Conservation (phyloP, 805 yeast genomes). For the Ogataea zsoltii region DNA sequence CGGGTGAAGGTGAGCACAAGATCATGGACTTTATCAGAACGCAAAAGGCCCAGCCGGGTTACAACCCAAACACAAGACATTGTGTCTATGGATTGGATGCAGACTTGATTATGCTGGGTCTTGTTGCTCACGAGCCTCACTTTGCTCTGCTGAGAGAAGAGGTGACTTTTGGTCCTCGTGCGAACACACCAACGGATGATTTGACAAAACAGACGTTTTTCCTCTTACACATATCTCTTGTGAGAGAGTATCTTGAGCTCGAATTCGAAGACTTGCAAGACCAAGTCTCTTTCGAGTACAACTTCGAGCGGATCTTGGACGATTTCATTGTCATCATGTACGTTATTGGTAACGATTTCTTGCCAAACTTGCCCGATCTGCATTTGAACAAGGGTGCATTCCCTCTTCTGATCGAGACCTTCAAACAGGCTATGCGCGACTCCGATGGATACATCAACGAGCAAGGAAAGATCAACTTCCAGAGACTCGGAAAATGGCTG, state of each 20-base stretch:
- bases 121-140: slow-evolving; percentile 94
- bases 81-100: slow-evolving; percentile 97
- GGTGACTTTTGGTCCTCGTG: slow-evolving; percentile 73
- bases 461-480: slow-evolving; percentile 76
- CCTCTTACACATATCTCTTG: slow-evolving; percentile 79
- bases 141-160: slow-evolving; percentile 93
- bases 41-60: slow-evolving; percentile 69
- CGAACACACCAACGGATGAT: slow-evolving; percentile 36
- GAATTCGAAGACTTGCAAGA: slow-evolving; percentile 77
- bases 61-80: slow-evolving; percentile 81
- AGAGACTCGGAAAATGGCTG: slow-evolving; percentile 73
- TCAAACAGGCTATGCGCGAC: slow-evolving; percentile 73
- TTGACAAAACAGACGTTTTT: slow-evolving; percentile 80
- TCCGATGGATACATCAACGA: slow-evolving; percentile 85
- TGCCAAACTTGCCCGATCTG: slow-evolving; percentile 93
- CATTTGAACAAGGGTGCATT: slow-evolving; percentile 95
- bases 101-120: slow-evolving; percentile 90
- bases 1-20: slow-evolving; percentile 98
- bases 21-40: slow-evolving; percentile 90
- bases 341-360: slow-evolving; percentile 96
- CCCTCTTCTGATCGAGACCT: slow-evolving; percentile 86
- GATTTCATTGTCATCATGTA: slow-evolving; percentile 91
- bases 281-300: slow-evolving; percentile 63
- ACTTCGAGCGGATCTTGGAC: slow-evolving; percentile 87
- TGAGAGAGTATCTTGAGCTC: slow-evolving; percentile 86